phyloP scores from a whole-genome alignment of 148 eudicot species.

The Salicornia ramosissima region DNA sequence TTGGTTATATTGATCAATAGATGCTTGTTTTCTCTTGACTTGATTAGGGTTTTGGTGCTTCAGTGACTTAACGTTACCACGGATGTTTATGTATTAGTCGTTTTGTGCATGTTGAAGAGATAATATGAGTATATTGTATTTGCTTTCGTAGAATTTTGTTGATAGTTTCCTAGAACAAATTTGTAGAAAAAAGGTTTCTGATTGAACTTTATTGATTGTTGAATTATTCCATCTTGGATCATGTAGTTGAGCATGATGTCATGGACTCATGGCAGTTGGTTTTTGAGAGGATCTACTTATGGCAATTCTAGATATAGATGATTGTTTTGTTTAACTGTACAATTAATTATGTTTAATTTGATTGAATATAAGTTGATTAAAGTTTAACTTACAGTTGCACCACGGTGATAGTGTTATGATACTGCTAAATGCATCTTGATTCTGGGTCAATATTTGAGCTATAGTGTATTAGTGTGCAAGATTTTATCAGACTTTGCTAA shows the following conservation, averaged over 20 bases:
- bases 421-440: background rate
- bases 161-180: background rate
- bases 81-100: background rate
- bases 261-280: background rate
- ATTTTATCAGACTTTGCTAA: background rate
- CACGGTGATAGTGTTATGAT: background rate
- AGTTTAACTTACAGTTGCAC: background rate
- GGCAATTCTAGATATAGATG: background rate
- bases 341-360: background rate
- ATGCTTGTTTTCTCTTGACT: constrained; percentile 7
- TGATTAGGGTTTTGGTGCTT: background rate
- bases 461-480: no score
- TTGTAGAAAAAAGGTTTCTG: background rate
- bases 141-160: background rate
- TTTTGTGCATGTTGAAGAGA: background rate
- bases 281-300: background rate
- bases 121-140: background rate
- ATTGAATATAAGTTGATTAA: background rate
- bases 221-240: background rate
- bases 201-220: background rate
- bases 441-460: background rate
- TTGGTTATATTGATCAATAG: background rate
- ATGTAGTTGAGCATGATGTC: background rate
- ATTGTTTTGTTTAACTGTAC: background rate
- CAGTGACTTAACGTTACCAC: background rate